Base-by-base conservation (phyloP, 352 stramenopile genomes). In the Phytopythium aichiense region DNA sequence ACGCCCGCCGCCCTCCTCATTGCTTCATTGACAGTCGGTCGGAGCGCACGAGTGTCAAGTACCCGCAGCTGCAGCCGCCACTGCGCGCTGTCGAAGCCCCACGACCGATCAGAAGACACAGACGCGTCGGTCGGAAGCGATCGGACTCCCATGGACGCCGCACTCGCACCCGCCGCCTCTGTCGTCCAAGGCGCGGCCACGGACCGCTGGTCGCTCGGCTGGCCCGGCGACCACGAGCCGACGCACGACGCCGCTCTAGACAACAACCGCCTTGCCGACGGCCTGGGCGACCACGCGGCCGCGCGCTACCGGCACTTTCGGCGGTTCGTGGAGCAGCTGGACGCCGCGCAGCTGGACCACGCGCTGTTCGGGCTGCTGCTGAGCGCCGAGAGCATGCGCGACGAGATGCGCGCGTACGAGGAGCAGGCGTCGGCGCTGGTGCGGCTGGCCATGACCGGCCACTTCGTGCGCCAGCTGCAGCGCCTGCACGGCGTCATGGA, bases 381-480 rank as follows among this genome's bases (percentile, higher is more conserved):
- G 28, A 31, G 28, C 28, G 22, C 43, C 43, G 43, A 50, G 43
- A 50, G 43, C 43, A 50, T 50, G 43, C 43, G 43, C n/a, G 43
- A 50, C 43, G 43, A 51, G 45, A 30, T 51, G 45, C 45, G 45
- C 22, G 22, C 45, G 45, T 51, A 51, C 45, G 45, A 51, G 45
- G 22, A 51, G 22, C 45, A 51, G 20, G n/a, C 3, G 2, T 51
- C 45, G 22, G n/a, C 45, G 45, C 45, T 51, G 7, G 45, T 30
- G 9, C 45, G 45, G 22, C 45, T 51, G 9, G 45, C 45, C 22
- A 22, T 31, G 45, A 51, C 45, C 22, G 45, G 45, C 1, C 45
- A 51, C 45, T 51, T 51, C 31, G 22, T 51, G 45, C 45, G 45
- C 9, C 45, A 33, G 22, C 45, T 51, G 22, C 22, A 31, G 50